These are phyloP conservation scores for Coniochaeta sp. DNA, from an alignment of 2,329 filamentous ascomycete genomes.

Conservation along the genomic window DNA sequence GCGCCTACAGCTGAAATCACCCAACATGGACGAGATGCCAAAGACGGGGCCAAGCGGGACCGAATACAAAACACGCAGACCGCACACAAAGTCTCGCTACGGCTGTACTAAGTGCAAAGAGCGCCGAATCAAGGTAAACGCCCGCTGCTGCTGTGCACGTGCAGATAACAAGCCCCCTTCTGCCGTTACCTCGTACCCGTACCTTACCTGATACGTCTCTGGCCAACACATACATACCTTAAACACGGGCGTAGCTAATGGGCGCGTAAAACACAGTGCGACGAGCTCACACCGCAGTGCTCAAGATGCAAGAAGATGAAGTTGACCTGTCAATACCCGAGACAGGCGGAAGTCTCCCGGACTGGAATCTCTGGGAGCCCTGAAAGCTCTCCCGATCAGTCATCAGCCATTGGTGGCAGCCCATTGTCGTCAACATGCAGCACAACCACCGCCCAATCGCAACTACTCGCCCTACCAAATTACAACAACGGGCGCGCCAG, in stretches of 20 bases:
- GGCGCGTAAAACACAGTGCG: conserved; percentile 17
- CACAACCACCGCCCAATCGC: neutral
- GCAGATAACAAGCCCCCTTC: neutral
- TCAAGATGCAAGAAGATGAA: conserved; percentile 22
- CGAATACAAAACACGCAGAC: conserved; percentile 10
- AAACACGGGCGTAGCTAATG: conserved; percentile 5
- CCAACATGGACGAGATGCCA: conserved; percentile 1
- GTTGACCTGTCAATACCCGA: conserved; percentile 19
- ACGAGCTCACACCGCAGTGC: conserved; percentile 24
- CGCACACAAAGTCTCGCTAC: conserved; percentile 24
- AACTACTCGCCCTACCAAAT: neutral
- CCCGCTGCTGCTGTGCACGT: neutral
- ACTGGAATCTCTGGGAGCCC: neutral
- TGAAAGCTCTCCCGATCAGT: conserved; percentile 2
- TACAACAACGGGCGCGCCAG: neutral
- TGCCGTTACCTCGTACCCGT: too few relatives aligned
- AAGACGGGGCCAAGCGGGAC: neutral
- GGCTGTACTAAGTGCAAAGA: conserved; percentile 26
- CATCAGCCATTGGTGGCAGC: neutral
- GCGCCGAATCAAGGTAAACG: conserved; percentile 22
- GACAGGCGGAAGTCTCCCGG: neutral
- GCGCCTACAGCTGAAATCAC: neutral
- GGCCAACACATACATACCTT: neutral
- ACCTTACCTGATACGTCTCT: neutral
- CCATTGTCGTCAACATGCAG: neutral